These are phyloP conservation scores for Nemania serpens DNA, from an alignment of 2,329 filamentous ascomycete genomes.

Conservation along the genomic window DNA sequence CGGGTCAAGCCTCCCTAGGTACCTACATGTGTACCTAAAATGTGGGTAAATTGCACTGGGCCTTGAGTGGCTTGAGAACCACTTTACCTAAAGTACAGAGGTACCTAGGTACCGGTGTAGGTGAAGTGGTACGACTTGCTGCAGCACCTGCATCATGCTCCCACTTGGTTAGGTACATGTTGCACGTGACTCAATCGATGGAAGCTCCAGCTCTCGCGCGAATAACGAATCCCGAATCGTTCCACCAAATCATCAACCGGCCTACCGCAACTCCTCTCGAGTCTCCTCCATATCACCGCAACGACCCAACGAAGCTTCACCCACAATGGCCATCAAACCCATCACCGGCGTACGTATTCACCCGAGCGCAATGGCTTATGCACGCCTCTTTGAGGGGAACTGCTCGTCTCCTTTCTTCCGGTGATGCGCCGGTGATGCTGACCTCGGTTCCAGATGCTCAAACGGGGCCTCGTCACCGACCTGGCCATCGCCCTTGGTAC, in stretches of 20 bases:
- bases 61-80: background rate
- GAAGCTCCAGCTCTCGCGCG: slow-evolving; percentile 22
- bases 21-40: no score
- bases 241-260: slow-evolving; percentile 25
- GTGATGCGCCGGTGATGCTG: slow-evolving; percentile 6
- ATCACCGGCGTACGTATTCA: slow-evolving; percentile 62
- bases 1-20: background rate
- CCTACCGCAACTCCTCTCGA: slow-evolving; percentile 11
- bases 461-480: slow-evolving; percentile 62
- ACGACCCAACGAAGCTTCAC: slow-evolving; percentile 23
- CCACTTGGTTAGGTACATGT: no score
- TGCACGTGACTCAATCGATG: slow-evolving; percentile 22
- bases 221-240: slow-evolving; percentile 28
- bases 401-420: slow-evolving; percentile 29
- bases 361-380: slow-evolving; percentile 40
- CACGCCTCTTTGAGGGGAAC: slow-evolving; percentile 20
- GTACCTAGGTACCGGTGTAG: background rate
- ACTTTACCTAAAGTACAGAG: no score
- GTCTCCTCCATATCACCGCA: slow-evolving; percentile 19
- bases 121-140: background rate
- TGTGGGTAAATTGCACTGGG: no score
- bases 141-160: no score
- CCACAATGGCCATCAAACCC: slow-evolving; percentile 60
- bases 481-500: slow-evolving; percentile 60
- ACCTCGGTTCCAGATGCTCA: slow-evolving; percentile 59